Percentiles rank a stretch among this genome's conserved stretches.
phyloP scores from a whole-genome alignment of 106 monocot genomes.

The Platanthera zijinensis region DNA sequence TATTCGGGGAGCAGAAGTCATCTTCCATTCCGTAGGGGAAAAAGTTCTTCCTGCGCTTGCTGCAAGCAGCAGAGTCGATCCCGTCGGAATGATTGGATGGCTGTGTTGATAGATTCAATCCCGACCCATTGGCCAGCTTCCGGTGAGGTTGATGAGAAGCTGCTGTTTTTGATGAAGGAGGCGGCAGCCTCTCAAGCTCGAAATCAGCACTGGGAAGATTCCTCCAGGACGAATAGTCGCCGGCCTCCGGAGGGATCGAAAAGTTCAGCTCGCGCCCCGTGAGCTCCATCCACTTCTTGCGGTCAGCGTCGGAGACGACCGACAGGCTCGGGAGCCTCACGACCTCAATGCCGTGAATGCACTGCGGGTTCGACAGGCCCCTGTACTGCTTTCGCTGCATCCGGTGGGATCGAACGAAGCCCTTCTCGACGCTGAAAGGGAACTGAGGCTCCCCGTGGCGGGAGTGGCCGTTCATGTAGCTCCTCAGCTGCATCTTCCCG shows the following conservation, averaged over 20 bases:
- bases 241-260: conserved; percentile 38
- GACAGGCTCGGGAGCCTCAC: conserved; percentile 37
- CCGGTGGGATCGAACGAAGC: conserved; percentile 46
- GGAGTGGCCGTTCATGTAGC: conserved; percentile 59
- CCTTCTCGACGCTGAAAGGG: conserved; percentile 47
- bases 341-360: conserved; percentile 53
- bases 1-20: conserved; percentile 30
- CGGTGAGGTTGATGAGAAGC: conserved; percentile 16
- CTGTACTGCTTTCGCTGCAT: conserved; percentile 66
- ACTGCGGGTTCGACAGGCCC: conserved; percentile 58
- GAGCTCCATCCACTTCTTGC: conserved; percentile 44
- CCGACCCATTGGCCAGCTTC: conserved; percentile 40
- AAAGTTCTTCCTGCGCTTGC: conserved; percentile 41
- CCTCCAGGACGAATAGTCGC: conserved; percentile 53
- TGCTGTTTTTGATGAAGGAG: conserved; percentile 12
- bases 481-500: conserved; percentile 54
- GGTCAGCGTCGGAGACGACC: conserved; percentile 32
- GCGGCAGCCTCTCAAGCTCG: conserved; percentile 37
- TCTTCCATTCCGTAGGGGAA: conserved; percentile 35
- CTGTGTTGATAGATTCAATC: conserved; percentile 42
- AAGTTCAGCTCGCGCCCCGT: conserved; percentile 51
- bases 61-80: conserved; percentile 34
- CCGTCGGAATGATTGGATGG: conserved; percentile 28
- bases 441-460: conserved; percentile 50
- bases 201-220: conserved; percentile 41